These are phyloP conservation scores for Chenopodium album DNA, from an alignment of 148 eudicot species.

Conservation along the genomic window DNA sequence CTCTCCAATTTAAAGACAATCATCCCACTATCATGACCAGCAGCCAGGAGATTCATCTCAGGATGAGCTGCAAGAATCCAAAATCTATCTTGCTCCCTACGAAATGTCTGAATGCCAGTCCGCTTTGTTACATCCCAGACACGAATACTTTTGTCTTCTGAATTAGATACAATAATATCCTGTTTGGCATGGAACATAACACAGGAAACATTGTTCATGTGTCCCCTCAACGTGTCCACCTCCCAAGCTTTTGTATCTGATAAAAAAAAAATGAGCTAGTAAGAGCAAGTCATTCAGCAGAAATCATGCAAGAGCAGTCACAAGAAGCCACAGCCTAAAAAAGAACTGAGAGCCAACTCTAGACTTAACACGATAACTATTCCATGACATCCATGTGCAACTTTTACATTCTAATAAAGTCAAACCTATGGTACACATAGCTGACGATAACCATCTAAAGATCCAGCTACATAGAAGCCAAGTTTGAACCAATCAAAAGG, in stretches of 20 bases:
- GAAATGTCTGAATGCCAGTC: slow-evolving; percentile 80
- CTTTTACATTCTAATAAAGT: neutral
- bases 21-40: slow-evolving; percentile 88
- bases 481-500: neutral
- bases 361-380: neutral
- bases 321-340: neutral
- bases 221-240: slow-evolving; percentile 87
- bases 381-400: neutral
- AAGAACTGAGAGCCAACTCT: neutral
- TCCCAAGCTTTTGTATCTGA: slow-evolving; percentile 97
- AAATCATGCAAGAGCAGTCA: neutral
- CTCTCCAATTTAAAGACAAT: slow-evolving; percentile 90
- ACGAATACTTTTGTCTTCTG: slow-evolving; percentile 91
- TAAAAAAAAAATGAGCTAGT: slow-evolving; percentile 9
- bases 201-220: slow-evolving; percentile 88
- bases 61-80: slow-evolving; percentile 87
- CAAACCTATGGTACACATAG: neutral
- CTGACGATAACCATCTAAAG: neutral
- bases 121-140: slow-evolving; percentile 90
- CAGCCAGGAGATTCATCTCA: slow-evolving; percentile 81
- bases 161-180: slow-evolving; percentile 89
- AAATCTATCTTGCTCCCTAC: slow-evolving; percentile 80
- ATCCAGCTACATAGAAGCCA: neutral
- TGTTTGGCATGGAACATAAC: slow-evolving; percentile 83
- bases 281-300: slow-evolving; percentile 6